Evolutionary conservation across 345 rosid genomes (phyloP), one percentile per base, ranked within the genome.

Genomic region (Euclidium syriacum): DNA sequence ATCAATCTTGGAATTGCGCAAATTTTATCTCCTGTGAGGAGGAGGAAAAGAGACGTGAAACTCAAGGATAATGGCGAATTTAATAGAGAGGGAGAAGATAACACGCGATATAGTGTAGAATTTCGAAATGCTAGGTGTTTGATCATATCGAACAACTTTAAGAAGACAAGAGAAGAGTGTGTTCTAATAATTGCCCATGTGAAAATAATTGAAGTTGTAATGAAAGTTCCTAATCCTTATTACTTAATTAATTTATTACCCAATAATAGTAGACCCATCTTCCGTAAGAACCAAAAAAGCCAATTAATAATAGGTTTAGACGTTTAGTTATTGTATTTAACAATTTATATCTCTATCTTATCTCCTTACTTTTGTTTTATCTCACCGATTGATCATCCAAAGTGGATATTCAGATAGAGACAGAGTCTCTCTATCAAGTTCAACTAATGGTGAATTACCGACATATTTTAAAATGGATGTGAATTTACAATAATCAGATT

Each of bases 161-260:
- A 46, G 30, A 64, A 53, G 39, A 43, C n/a, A n/a, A 24, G 61
- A 65, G 65, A 67, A 48, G 65, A 48, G 51, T 70, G 68, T 44
- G 29, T 36, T 53, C n/a, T 59, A 41, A 51, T 68, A 12, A 68
- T 68, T 68, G 61, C 47, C 62, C 73, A 61, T 40, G 73, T 69
- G 73, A 12, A 61, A 52, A 43, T 61, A 25, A 52, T 61, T 62
- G 36, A 32, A 11, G 10, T 42, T 30, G 3, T 9, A 38, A 40
- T 2, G 34, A 41, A 64, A 33, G 38, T 51, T 68, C 61, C 18
- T 68, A 60, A 27, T 30, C n/a, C n/a, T n/a, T n/a, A n/a, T n/a
- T n/a, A n/a, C n/a, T n/a, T 42, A 41, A 5, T 30, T 27, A 6
- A 14, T 57, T 26, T 27, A 34, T 30, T 6, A 8, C 23, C 47